phyloP scores from a whole-genome alignment of 1,284 basidiomycete species.

The Ustilago trichophora region DNA sequence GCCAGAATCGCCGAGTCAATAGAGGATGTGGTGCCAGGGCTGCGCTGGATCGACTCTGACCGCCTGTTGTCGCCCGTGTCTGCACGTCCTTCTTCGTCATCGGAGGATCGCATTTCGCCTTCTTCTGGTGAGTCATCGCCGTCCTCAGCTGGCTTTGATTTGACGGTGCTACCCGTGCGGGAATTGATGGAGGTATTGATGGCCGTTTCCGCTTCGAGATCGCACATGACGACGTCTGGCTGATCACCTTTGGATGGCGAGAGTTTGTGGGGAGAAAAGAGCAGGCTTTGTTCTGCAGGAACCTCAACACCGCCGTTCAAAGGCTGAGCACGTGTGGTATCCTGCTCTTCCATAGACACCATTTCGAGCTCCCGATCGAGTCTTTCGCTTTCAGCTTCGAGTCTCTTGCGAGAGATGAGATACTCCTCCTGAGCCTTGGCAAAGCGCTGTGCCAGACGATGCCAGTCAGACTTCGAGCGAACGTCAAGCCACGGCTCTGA shows the following conservation, averaged over 20 bases:
- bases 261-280: slow-evolving; percentile 27
- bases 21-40: neutral
- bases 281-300: slow-evolving; percentile 12
- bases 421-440: slow-evolving; percentile 44
- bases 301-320: neutral
- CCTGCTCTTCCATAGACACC: slow-evolving; percentile 20
- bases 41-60: neutral
- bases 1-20: slow-evolving; percentile 3
- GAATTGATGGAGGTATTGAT: slow-evolving; percentile 25
- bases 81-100: slow-evolving; percentile 6
- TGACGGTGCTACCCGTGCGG: neutral
- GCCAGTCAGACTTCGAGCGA: slow-evolving; percentile 37
- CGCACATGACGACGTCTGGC: slow-evolving; percentile 1
- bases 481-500: slow-evolving; percentile 49
- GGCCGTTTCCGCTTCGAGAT: slow-evolving; percentile 19
- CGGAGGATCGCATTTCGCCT: slow-evolving; percentile 44
- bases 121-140: slow-evolving; percentile 41
- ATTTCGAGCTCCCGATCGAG: slow-evolving; percentile 29
- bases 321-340: neutral
- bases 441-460: slow-evolving; percentile 40
- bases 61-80: neutral
- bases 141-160: slow-evolving; percentile 3
- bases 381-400: slow-evolving; percentile 30
- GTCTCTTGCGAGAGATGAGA: slow-evolving; percentile 3
- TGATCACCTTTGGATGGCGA: neutral